These are phyloP conservation scores for Pestalotiopsis sp. DNA, from an alignment of 2,329 filamentous ascomycete genomes.

Conservation along the genomic window DNA sequence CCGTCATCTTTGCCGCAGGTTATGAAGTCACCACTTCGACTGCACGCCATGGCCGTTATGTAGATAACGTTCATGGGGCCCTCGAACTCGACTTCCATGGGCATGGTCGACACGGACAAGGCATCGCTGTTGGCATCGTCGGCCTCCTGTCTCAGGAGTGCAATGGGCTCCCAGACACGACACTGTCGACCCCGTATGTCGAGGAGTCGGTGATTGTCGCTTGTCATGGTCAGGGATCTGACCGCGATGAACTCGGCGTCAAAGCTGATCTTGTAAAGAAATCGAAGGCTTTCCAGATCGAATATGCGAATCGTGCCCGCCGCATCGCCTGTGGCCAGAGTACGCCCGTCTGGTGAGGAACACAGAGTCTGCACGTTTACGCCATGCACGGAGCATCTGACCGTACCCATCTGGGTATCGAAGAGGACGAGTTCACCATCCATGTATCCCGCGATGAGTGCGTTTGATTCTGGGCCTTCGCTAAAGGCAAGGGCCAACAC, in stretches of 20 bases:
- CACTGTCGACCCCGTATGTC: not conserved
- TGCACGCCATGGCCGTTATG: not conserved
- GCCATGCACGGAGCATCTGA: not conserved
- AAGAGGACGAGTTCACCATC: not conserved
- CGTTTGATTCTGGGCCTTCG: not conserved
- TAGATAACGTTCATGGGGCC: not conserved
- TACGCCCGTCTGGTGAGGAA: conserved; percentile 1
- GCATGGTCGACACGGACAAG: not conserved
- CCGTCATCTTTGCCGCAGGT: conserved; percentile 1
- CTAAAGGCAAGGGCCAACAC: not conserved
- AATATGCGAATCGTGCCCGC: not conserved
- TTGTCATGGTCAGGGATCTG: not conserved
- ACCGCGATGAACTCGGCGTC: not conserved
- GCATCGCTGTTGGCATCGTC: not conserved
- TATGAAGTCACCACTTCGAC: not conserved
- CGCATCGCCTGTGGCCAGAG: not conserved
- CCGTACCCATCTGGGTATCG: not conserved
- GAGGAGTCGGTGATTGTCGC: not conserved
- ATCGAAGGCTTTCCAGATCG: not conserved
- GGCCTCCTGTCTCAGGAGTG: not conserved
- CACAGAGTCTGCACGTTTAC: not conserved
- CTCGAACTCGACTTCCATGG: not conserved
- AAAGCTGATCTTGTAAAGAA: not conserved
- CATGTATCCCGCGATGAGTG: not conserved
- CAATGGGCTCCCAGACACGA: conserved; percentile 1